These are phyloP conservation scores for Suillus subalutaceus DNA, from an alignment of 768 basidiomycete genomes.

Conservation along the genomic window DNA sequence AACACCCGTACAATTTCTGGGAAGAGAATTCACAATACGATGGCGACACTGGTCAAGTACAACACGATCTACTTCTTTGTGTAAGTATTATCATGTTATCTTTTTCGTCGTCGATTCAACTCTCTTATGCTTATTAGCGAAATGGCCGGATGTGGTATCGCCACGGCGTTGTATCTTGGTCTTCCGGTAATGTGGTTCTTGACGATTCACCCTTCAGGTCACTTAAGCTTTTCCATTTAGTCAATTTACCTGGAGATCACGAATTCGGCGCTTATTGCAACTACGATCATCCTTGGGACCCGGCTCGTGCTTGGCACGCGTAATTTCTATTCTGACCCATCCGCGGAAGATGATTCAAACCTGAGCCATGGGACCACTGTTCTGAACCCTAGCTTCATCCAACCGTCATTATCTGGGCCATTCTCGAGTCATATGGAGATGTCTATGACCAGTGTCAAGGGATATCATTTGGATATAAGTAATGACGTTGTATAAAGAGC, in stretches of 20 bases:
- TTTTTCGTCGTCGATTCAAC: background rate
- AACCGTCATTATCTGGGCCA: background rate
- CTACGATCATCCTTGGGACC: conserved; percentile 10
- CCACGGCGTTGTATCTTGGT: conserved; percentile 10
- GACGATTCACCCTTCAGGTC: background rate
- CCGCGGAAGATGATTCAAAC: background rate
- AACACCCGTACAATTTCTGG: conserved; percentile 8
- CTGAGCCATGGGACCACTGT: background rate
- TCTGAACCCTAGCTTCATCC: background rate
- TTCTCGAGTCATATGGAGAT: background rate
- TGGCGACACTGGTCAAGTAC: conserved; percentile 10
- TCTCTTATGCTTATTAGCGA: conserved; percentile 2
- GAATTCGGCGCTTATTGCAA: conserved; percentile 11
- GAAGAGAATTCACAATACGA: conserved; percentile 8
- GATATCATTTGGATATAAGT: background rate
- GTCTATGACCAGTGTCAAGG: background rate
- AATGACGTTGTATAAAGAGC: background rate
- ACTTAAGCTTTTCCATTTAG: conserved; percentile 8
- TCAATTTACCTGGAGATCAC: conserved; percentile 12
- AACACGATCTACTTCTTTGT: conserved; percentile 14
- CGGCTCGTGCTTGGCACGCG: conserved; percentile 12
- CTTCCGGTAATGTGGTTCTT: conserved; percentile 12
- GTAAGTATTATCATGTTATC: conserved; percentile 4
- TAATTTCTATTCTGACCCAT: conserved; percentile 13
- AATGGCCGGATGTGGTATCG: conserved; percentile 11